phyloP scores from a whole-genome alignment of 768 basidiomycete genomes.

The Boletellus emodensis region DNA sequence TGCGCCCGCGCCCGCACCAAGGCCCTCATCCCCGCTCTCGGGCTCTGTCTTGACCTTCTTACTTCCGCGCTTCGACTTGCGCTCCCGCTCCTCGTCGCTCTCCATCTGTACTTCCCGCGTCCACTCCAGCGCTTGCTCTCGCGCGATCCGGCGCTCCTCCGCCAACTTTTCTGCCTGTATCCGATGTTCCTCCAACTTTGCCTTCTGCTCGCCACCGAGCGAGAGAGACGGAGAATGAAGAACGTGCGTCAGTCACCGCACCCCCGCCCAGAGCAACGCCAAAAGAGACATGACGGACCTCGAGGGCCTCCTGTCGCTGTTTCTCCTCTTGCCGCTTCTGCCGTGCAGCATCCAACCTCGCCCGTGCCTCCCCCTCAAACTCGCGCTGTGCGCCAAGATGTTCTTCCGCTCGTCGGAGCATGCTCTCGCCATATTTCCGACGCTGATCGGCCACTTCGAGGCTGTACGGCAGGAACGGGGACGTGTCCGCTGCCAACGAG shows the following conservation, averaged over 20 bases:
- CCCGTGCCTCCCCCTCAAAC: constrained; percentile 66
- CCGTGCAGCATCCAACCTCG: constrained; percentile 73
- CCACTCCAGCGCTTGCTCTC: constrained; percentile 81
- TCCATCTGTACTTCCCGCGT: constrained; percentile 59
- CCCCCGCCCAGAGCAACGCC: not conserved
- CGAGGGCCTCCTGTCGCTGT: constrained; percentile 56
- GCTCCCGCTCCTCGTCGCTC: constrained; percentile 80
- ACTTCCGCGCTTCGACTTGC: constrained; percentile 50
- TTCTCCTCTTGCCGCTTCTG: constrained; percentile 77
- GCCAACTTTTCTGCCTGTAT: constrained; percentile 74
- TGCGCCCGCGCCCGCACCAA: not conserved
- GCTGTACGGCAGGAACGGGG: constrained; percentile 72
- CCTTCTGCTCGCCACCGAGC: constrained; percentile 40
- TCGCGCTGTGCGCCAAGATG: constrained; percentile 70
- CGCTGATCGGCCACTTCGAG: constrained; percentile 87
- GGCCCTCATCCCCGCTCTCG: constrained; percentile 49
- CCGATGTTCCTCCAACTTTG: constrained; percentile 60
- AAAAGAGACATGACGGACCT: constrained; percentile 43
- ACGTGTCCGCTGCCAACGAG: constrained; percentile 71
- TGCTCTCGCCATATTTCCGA: constrained; percentile 82
- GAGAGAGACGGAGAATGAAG: not conserved
- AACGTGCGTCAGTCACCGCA: not conserved
- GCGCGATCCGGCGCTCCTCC: constrained; percentile 67
- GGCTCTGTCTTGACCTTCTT: constrained; percentile 51
- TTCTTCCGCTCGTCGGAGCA: constrained; percentile 78